Percentiles rank a stretch among this genome's conserved stretches.
phyloP scores from a whole-genome alignment of 345 rosid genomes.

The Rhodamnia argentea region DNA sequence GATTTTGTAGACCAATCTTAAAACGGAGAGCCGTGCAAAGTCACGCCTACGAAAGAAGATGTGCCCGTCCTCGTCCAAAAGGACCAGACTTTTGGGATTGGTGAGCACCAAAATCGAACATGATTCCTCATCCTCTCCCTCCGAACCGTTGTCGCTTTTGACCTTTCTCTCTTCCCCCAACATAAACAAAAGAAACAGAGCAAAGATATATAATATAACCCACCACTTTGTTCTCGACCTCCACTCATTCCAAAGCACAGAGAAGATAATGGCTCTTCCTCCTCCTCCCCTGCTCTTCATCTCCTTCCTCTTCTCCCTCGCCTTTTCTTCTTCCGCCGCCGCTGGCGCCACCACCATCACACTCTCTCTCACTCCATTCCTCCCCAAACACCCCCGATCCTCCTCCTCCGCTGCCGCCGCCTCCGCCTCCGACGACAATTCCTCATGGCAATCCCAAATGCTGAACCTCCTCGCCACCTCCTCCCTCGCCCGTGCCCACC shows the following conservation, averaged over 20 bases:
- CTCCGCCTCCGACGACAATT: conserved; percentile 18
- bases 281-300: conserved; percentile 14
- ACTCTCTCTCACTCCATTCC: conserved; percentile 24
- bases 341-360: background rate
- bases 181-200: background rate
- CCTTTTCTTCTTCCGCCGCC: background rate
- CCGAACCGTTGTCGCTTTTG: background rate
- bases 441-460: conserved; percentile 8
- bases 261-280: conserved; percentile 14
- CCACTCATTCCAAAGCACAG: background rate
- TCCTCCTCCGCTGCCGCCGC: conserved; percentile 23
- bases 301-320: conserved; percentile 3
- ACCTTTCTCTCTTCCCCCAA: background rate
- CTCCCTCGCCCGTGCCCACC: conserved; percentile 54
- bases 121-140: background rate
- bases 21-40: background rate
- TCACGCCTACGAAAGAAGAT: background rate
- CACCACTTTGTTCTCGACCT: background rate
- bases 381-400: conserved; percentile 11
- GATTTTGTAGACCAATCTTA: background rate
- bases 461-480: conserved; percentile 32
- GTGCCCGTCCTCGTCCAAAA: background rate
- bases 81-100: background rate
- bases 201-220: background rate
- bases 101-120: background rate